Evolutionary conservation across 768 basidiomycete species (phyloP), one percentile per base, ranked within the genome.

Genomic region (Cystobasidium onofrii): DNA sequence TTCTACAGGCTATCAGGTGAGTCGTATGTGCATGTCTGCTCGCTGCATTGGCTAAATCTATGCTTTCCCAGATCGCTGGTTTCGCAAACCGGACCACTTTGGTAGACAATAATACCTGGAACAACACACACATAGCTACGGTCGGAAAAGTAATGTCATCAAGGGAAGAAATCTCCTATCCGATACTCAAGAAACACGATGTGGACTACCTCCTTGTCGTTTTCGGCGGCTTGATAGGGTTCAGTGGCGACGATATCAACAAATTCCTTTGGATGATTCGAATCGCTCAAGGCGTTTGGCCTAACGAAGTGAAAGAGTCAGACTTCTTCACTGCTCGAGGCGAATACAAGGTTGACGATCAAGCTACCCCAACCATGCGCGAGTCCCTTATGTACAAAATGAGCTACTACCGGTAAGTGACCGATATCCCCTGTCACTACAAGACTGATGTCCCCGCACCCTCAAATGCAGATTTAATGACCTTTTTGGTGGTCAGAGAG

Each of bases 91-190:
- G 95, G 55, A 88, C 92, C 17, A 98, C 95, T 0, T 83, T 98
- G 77, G 95, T 98, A 23, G 95, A 99, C 82, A 98, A 99, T 83
- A 97, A 98, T 80, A 99, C 96, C 0, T 98, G 96, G 96, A 98
- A 99, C 82, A 98, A 98, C 83, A 99, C 93, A 90, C 79, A 79
- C 81, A 98, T 98, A 76, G 96, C 96, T 0, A 99, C 95, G 20
- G 96, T 99, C 73, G 96, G 96, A 66, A 98, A 98, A 82, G 94
- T 92, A 75, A 98, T 99, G 96, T 88, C 92, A 1, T 90, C 89
- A 73, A 82, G 86, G 61, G 96, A 99, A 81, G 95, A 98, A 77
- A 88, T 91, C 46, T 92, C 96, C 0, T 99, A 98, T 81, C 96
- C 96, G 20, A 95, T 98, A 80, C 85, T 99, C 73, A 87, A 91